Evolutionary conservation across 179 eudicot genomes (phyloP).

Genomic region (Camellia oleifera): DNA sequence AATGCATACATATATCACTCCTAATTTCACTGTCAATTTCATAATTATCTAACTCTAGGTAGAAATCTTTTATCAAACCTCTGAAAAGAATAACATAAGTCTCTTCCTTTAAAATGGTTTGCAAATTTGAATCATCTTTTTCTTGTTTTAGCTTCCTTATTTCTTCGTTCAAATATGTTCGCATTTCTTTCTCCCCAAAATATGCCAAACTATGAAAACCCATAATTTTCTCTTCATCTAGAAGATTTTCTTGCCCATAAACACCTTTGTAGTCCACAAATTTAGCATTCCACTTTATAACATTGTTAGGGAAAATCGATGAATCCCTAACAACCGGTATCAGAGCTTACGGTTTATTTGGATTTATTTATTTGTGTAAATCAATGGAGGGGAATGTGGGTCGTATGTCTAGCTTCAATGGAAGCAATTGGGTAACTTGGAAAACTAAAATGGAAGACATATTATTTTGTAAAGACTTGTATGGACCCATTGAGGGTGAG

Average conservation of each 20-base stretch:
- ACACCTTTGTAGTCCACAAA: not conserved
- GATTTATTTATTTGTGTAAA: no score
- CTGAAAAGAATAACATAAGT: conserved; percentile 22
- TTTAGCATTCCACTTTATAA: conserved; percentile 33
- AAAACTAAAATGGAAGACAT: no score
- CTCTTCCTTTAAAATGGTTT: conserved; percentile 28
- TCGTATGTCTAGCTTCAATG: no score
- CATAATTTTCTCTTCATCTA: not conserved
- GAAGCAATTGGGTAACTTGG: no score
- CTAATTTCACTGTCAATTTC: conserved; percentile 15
- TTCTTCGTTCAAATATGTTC: not conserved
- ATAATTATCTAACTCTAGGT: conserved; percentile 13
- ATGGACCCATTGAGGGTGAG: no score
- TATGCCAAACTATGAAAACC: not conserved
- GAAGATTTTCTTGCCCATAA: not conserved
- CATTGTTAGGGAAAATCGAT: no score
- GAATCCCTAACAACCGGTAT: no score
- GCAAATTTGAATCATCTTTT: conserved; percentile 24
- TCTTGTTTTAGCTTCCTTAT: conserved; percentile 25
- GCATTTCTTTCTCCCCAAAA: not conserved
- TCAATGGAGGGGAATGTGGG: no score
- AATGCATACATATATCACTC: conserved; percentile 6
- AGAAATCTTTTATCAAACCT: conserved; percentile 27
- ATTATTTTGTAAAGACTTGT: no score
- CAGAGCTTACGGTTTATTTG: no score